Percentiles rank a stretch among this genome's conserved stretches.
These are phyloP conservation scores for Panus rudis DNA, from an alignment of 768 basidiomycete species.

Conservation along the genomic window DNA sequence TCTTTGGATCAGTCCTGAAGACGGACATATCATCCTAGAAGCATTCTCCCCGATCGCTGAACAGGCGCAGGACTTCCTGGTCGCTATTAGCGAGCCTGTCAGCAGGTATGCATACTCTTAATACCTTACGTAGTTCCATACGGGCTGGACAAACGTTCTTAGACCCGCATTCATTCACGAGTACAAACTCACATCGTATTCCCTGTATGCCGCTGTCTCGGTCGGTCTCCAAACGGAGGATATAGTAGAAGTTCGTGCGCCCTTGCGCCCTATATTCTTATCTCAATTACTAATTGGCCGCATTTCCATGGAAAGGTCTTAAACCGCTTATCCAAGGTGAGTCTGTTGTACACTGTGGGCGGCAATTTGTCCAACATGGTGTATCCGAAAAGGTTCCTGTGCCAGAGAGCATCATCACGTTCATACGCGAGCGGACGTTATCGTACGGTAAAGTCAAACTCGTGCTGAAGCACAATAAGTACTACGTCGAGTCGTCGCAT, in stretches of 20 bases:
- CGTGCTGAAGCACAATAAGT: constrained; percentile 95
- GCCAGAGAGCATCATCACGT: constrained; percentile 74
- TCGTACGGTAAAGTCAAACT: constrained; percentile 99
- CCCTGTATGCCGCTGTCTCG: constrained; percentile 96
- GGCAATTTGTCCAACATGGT: neutral
- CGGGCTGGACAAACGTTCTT: constrained; percentile 13
- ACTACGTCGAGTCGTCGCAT: constrained; percentile 93
- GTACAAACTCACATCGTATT: constrained; percentile 97
- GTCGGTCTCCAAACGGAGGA: constrained; percentile 97
- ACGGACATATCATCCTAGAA: constrained; percentile 92
- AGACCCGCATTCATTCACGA: constrained; percentile 98
- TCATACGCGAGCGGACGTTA: constrained; percentile 88
- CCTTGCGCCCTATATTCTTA: constrained; percentile 14
- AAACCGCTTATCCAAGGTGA: constrained; percentile 73
- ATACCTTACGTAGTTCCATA: constrained; percentile 22
- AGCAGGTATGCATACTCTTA: constrained; percentile 67
- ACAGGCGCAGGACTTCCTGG: constrained; percentile 96
- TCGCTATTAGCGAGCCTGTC: constrained; percentile 97
- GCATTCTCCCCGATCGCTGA: constrained; percentile 97
- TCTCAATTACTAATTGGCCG: constrained; percentile 28
- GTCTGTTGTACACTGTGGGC: constrained; percentile 8
- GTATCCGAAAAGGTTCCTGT: constrained; percentile 70
- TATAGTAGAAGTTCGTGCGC: constrained; percentile 83
- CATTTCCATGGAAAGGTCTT: constrained; percentile 45
- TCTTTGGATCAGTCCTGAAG: constrained; percentile 92